phyloP scores from a whole-genome alignment of 257 asterid species.

The Oldenlandia corymbosa region DNA sequence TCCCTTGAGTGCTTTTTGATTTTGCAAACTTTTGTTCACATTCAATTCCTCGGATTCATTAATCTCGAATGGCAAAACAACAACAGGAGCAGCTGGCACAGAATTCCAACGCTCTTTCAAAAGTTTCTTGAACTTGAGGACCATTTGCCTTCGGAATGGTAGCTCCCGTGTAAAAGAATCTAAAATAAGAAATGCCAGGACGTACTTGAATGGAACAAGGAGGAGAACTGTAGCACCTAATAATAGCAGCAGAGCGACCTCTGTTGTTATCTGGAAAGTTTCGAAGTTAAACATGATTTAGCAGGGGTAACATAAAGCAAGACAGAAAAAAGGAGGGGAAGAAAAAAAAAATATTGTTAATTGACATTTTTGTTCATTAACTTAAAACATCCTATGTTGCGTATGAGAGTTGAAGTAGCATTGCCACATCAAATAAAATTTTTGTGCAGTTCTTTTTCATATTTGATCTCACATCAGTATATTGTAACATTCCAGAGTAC shows the following conservation, averaged over 20 bases:
- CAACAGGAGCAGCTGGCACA: conserved; percentile 89
- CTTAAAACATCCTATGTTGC: not conserved
- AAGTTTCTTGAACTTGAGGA: conserved; percentile 47
- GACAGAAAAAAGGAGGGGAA: not conserved
- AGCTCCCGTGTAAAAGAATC: conserved; percentile 94
- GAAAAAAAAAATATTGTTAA: not conserved
- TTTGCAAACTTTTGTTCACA: conserved; percentile 19
- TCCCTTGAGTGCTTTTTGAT: conserved; percentile 17
- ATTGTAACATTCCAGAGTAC: conserved; percentile 26
- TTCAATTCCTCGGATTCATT: conserved; percentile 27
- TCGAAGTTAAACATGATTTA: not conserved
- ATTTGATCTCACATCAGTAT: not conserved
- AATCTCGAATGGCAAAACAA: conserved; percentile 62
- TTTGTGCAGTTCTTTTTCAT: not conserved
- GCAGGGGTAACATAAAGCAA: not conserved
- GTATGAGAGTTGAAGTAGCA: not conserved
- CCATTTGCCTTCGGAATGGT: conserved; percentile 69
- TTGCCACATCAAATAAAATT: not conserved
- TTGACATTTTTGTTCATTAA: not conserved
- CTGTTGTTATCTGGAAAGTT: conserved; percentile 61
- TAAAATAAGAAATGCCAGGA: conserved; percentile 47
- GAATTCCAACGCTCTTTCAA: conserved; percentile 86
- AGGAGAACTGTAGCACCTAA: conserved; percentile 54
- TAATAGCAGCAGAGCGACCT: conserved; percentile 66
- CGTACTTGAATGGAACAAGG: conserved; percentile 72